Conservation (phyloP, 768 basidiomycete species). For the Neoboletus magnificus region DNA sequence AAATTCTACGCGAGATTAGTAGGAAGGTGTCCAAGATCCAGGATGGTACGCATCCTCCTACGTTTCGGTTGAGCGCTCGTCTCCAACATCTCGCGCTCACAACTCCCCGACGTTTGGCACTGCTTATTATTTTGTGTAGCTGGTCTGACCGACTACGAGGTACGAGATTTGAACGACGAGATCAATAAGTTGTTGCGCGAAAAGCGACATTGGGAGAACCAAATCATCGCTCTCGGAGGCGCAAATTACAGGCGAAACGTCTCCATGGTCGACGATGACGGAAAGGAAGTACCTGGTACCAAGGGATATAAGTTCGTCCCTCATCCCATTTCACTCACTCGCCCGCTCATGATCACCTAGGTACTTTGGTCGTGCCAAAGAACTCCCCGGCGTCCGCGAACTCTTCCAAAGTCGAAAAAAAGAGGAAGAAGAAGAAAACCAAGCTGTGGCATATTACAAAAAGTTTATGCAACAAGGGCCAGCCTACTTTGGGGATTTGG, state of each 20-base stretch:
- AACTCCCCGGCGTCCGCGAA: conserved; percentile 92
- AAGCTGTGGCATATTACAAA: conserved; percentile 70
- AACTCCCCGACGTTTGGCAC: background rate
- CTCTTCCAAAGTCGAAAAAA: conserved; percentile 86
- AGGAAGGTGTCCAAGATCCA: conserved; percentile 98
- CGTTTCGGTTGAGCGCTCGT: background rate
- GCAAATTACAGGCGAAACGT: conserved; percentile 95
- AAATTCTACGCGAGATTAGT: conserved; percentile 91
- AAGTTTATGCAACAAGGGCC: conserved; percentile 88
- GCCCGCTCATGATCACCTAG: conserved; percentile 37
- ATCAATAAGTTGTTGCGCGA: conserved; percentile 95
- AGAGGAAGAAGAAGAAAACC: conserved; percentile 88
- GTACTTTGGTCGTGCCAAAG: conserved; percentile 96
- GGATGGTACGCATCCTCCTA: conserved; percentile 58
- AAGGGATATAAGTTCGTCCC: conserved; percentile 89
- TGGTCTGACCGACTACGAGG: conserved; percentile 91
- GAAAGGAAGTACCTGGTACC: conserved; percentile 93
- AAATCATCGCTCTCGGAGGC: conserved; percentile 93
- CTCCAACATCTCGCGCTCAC: background rate
- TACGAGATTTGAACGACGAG: conserved; percentile 94
- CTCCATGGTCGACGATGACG: conserved; percentile 91
- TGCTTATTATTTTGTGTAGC: conserved; percentile 43
- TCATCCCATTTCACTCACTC: background rate
- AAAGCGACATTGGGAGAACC: conserved; percentile 97
- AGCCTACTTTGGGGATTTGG: conserved; percentile 87